phyloP scores from a whole-genome alignment of 768 basidiomycete species.

The Amylocystis lapponica region DNA sequence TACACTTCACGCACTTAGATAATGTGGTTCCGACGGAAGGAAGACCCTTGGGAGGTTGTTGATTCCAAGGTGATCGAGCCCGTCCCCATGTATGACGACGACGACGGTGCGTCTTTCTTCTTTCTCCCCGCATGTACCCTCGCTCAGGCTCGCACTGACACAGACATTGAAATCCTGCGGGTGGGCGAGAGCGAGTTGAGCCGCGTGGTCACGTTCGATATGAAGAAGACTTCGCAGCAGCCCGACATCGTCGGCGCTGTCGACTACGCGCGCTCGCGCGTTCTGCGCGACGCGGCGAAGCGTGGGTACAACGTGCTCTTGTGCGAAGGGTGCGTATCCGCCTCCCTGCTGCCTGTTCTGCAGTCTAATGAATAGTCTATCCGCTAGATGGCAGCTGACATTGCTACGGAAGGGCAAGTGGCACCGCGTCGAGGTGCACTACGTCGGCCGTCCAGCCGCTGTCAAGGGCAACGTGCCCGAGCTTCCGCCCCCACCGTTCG shows the following conservation, averaged over 20 bases:
- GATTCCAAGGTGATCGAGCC: conserved; percentile 59
- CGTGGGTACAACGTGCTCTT: conserved; percentile 61
- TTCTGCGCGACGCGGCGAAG: conserved; percentile 48
- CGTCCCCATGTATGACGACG: conserved; percentile 55
- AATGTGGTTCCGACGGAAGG: conserved; percentile 38
- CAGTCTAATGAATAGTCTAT: background rate
- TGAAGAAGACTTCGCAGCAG: conserved; percentile 33
- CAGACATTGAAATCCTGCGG: conserved; percentile 57
- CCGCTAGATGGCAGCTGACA: conserved; percentile 58
- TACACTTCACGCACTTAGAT: background rate
- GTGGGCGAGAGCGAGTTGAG: conserved; percentile 47
- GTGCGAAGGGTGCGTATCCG: conserved; percentile 50
- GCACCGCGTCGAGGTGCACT: conserved; percentile 64
- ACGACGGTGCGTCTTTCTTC: conserved; percentile 40
- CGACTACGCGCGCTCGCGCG: conserved; percentile 56
- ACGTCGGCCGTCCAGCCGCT: conserved; percentile 62
- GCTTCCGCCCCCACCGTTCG: conserved; percentile 61
- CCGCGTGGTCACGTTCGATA: conserved; percentile 42
- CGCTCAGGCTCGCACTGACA: background rate
- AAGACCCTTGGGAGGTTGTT: conserved; percentile 75
- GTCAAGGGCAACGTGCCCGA: conserved; percentile 42
- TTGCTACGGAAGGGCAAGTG: conserved; percentile 55
- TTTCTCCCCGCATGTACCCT: conserved; percentile 5
- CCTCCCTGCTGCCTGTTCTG: background rate
- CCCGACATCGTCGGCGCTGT: conserved; percentile 33